Evolutionary conservation across 768 basidiomycete species (phyloP), one percentile per base, ranked within the genome.

Genomic region (Guyanaporus albipodus): DNA sequence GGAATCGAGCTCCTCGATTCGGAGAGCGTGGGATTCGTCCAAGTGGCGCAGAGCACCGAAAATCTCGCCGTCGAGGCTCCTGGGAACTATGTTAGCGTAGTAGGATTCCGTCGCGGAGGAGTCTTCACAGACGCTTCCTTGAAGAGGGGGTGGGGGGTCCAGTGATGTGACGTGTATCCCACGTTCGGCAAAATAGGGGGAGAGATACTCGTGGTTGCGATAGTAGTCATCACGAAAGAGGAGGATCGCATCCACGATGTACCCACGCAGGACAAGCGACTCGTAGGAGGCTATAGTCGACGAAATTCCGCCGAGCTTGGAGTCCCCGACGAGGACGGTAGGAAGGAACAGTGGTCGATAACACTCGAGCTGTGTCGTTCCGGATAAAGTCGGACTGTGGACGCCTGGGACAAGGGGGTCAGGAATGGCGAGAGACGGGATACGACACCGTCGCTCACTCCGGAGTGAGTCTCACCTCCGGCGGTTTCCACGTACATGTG

Each of bases 251-350:
- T 94, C 90, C 55, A 98, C 73, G 45, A 82, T 82, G 69, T 91
- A 97, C 19, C 95, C 95, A 5, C 95, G 82, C n/a, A 95, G 71
- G 6, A 84, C 60, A 24, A 97, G 80, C 15, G 94, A 88, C 65
- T 98, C 95, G 67, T 91, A 97, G 0, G 95, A 80, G 2, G 94
- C 82, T 49, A 98, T 85, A 1, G 95, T 97, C 0, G 83, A 82
- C 6, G 91, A 94, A 39, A 98, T 98, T 1, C 95, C 95, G 19
- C 95, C 95, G 5, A 99, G 84, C 37, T 82, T 83, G 0, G 89
- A 80, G 50, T 96, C 91, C 1, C 89, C 94, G 29, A 98, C 72
- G 6, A 99, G 78, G 48, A 98, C 69, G 0, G 87, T 87, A 1
- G 95, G 95, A 5, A 96, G 77, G 51, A 87, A 87, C 17, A 98